Percentiles rank a stretch among this genome's conserved stretches.
Evolutionary conservation across 1,284 basidiomycete genomes (phyloP).

Genomic region (Marasmius oreades): DNA sequence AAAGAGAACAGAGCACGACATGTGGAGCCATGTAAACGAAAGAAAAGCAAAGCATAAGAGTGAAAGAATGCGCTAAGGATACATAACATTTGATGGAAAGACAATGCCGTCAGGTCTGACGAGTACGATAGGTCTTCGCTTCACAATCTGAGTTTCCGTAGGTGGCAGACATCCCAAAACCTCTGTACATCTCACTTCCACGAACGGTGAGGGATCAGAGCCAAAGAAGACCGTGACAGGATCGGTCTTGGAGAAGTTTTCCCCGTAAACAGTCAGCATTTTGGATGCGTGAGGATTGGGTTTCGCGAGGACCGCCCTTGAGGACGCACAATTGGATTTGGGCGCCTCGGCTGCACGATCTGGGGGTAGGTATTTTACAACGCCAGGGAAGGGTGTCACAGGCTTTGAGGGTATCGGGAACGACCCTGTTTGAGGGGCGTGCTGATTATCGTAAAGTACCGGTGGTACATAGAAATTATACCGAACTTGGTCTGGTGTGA

Average conservation of each 20-base stretch:
- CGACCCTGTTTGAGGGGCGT: conserved; percentile 57
- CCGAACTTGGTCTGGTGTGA: conserved; percentile 65
- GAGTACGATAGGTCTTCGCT: conserved; percentile 78
- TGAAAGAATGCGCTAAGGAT: conserved; percentile 50
- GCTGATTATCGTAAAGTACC: conserved; percentile 73
- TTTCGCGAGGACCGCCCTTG: conserved; percentile 66
- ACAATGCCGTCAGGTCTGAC: conserved; percentile 88
- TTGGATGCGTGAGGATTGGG: conserved; percentile 68
- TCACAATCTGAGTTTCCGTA: conserved; percentile 49
- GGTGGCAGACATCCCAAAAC: conserved; percentile 80
- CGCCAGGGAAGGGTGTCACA: conserved; percentile 81
- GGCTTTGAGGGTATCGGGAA: conserved; percentile 78
- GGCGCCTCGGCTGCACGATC: conserved; percentile 75
- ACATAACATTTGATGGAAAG: conserved; percentile 84
- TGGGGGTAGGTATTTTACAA: conserved; percentile 83
- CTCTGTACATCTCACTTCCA: conserved; percentile 87
- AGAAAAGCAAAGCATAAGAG: background rate
- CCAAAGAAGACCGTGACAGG: conserved; percentile 86
- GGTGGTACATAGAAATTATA: conserved; percentile 95
- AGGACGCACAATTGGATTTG: conserved; percentile 59
- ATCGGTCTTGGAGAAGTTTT: conserved; percentile 82
- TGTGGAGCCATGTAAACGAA: background rate
- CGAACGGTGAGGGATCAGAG: conserved; percentile 80
- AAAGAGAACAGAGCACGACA: conserved; percentile 6
- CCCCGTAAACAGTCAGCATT: conserved; percentile 85